Conservation (phyloP, 371 early-diverging fungal genomes). For the Parasitella parasitica region DNA sequence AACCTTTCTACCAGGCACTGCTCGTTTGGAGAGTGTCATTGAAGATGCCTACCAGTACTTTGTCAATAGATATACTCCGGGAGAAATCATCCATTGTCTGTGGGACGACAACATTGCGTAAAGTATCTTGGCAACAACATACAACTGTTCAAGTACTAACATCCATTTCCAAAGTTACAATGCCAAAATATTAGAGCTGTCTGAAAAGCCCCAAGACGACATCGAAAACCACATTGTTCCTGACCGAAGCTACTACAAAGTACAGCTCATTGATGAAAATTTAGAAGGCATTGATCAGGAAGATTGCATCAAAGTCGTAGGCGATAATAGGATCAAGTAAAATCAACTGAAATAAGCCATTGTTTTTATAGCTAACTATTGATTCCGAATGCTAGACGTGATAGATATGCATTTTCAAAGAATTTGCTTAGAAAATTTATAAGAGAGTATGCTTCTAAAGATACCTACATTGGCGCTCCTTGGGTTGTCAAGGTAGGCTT, state of each 20-base stretch:
- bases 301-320: slow-evolving; percentile 34
- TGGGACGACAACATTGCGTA: slow-evolving; percentile 53
- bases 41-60: slow-evolving; percentile 52
- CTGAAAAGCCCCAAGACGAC: slow-evolving; percentile 10
- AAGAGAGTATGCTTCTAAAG: slow-evolving; percentile 65
- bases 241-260: slow-evolving; percentile 17
- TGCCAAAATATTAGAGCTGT: slow-evolving; percentile 31
- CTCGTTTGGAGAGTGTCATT: slow-evolving; percentile 55
- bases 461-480: slow-evolving; percentile 71
- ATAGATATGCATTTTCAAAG: slow-evolving; percentile 70
- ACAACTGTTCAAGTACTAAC: not conserved
- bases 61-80: slow-evolving; percentile 41
- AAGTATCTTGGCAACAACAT: not conserved
- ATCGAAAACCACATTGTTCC: not conserved
- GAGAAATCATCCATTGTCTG: slow-evolving; percentile 50
- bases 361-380: not conserved
- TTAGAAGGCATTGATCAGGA: slow-evolving; percentile 31
- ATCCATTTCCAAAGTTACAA: slow-evolving; percentile 26
- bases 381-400: slow-evolving; percentile 44
- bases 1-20: slow-evolving; percentile 37
- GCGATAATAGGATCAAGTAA: slow-evolving; percentile 36
- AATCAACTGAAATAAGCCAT: not conserved
- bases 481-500: slow-evolving; percentile 64
- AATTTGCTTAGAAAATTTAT: slow-evolving; percentile 69
- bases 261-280: slow-evolving; percentile 40